phyloP scores from a whole-genome alignment of 768 basidiomycete species.

The Termitomyces heimii region DNA sequence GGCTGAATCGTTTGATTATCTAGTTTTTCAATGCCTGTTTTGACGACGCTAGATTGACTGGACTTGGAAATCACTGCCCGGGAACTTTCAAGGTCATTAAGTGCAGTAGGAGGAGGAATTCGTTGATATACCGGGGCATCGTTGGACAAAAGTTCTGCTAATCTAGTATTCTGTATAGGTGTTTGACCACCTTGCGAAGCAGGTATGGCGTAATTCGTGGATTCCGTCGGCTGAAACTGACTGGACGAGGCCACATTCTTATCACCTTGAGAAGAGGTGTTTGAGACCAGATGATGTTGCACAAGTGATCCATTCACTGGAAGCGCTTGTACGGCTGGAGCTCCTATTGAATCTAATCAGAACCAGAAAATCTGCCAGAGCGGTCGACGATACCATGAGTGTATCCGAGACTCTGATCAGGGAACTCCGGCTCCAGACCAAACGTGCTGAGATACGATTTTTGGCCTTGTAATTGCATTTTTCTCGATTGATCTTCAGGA shows the following conservation, averaged over 20 bases:
- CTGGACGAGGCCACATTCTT: neutral
- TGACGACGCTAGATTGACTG: neutral
- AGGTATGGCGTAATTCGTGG: neutral
- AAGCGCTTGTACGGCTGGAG: neutral
- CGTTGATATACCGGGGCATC: neutral
- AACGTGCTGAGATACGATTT: neutral
- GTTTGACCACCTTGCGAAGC: conserved; percentile 6
- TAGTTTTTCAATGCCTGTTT: neutral
- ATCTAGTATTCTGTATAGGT: conserved; percentile 24
- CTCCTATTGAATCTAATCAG: neutral
- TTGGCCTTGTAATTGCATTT: neutral
- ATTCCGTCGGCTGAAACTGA: neutral
- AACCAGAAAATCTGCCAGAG: neutral
- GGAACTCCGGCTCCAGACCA: neutral
- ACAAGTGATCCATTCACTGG: neutral
- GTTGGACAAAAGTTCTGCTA: conserved; percentile 29
- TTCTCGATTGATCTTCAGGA: neutral
- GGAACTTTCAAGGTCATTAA: neutral
- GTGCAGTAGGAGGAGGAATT: neutral
- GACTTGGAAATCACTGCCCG: neutral
- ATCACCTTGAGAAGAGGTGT: neutral
- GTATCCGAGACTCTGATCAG: neutral
- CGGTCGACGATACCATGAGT: neutral
- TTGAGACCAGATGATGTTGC: neutral
- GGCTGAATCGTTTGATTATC: neutral